Percentiles rank a stretch among this genome's conserved stretches.
Conservation (phyloP, 768 basidiomycete genomes). For the Suillus subaureus region DNA sequence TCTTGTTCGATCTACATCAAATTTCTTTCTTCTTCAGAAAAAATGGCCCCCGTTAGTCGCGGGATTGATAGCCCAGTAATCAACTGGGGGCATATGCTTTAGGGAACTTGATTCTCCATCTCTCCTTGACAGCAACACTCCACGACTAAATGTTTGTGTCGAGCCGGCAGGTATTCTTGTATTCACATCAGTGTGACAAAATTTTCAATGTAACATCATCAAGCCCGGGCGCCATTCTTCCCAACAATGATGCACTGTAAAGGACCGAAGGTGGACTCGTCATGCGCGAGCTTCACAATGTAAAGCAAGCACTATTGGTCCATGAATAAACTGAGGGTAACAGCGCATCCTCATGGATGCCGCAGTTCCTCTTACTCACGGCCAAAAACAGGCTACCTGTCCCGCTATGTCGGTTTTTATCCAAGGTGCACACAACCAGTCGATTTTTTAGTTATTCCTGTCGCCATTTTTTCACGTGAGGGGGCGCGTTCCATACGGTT, state of each 20-base stretch:
- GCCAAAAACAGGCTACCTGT: not conserved
- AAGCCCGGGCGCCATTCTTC: not conserved
- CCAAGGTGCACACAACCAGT: not conserved
- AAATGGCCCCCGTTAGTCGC: not conserved
- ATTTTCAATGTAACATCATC: not conserved
- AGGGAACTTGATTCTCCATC: conserved; percentile 5
- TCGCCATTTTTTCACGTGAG: conserved; percentile 9
- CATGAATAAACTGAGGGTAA: not conserved
- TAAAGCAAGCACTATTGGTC: not conserved
- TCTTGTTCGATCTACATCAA: not conserved
- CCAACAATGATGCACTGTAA: not conserved
- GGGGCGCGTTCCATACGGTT: conserved; percentile 4
- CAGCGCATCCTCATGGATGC: not conserved
- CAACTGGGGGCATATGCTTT: not conserved
- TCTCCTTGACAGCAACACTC: conserved; percentile 6
- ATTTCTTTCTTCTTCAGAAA: no score
- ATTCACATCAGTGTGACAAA: conserved; percentile 16
- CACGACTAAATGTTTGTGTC: not conserved
- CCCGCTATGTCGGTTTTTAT: not conserved
- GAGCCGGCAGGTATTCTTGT: conserved; percentile 20
- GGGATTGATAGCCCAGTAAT: not conserved
- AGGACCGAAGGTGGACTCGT: not conserved
- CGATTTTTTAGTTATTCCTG: not conserved
- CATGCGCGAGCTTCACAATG: not conserved
- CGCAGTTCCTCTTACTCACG: not conserved